Base-by-base conservation (phyloP, 1,139 yeast species). In the Magnusiomyces fungicola region DNA sequence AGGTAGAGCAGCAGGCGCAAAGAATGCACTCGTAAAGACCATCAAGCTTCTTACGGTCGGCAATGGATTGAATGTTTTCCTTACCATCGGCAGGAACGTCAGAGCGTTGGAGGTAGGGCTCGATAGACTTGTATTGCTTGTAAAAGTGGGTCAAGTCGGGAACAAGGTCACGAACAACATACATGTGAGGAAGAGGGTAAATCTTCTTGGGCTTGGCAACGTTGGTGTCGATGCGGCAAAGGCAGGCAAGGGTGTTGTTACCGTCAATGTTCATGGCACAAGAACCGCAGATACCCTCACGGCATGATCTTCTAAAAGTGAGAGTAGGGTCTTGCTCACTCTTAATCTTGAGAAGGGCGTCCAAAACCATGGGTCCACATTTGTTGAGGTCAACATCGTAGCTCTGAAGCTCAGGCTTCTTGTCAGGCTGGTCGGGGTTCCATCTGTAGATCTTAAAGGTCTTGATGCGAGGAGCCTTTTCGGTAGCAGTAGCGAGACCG, bases 201-300 rank as follows among this genome's bases (percentile, higher is more conserved):
- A 92, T 85, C 73, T 92, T 92, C 58, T 81, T 72, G 58, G 83
- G 87, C 71, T 84, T 85, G 55, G 79, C 57, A 46, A 76, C 72
- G 69, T 89, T 84, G 61, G 80, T 80, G 68, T 92, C 96, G 64
- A 92, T 89, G 70, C 89, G 84, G 75, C 97, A 89, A 61, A 94
- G 75, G 73, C 98, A 92, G 40, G 98, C 98, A 64, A 92, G 77
- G 32, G 98, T 92, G 77, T 92, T 92, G 67, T 85, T 78, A 60
- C 99, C 99, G 58, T 96, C 95, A 69, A 92, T 92, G 76, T 92
- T 92, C 99, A 92, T 92, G 61, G 99, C 99, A 76, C 99, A 92
- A 3, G 97, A 92, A 46, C 99, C 99, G 74, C 99, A 92, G 61
- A 92, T 94, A 63, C 99, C 99, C 73, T 92, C 99, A 76, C 99